These are phyloP conservation scores for Pyronema omphalodes DNA, from an alignment of 495 filamentous ascomycete species.

Conservation along the genomic window DNA sequence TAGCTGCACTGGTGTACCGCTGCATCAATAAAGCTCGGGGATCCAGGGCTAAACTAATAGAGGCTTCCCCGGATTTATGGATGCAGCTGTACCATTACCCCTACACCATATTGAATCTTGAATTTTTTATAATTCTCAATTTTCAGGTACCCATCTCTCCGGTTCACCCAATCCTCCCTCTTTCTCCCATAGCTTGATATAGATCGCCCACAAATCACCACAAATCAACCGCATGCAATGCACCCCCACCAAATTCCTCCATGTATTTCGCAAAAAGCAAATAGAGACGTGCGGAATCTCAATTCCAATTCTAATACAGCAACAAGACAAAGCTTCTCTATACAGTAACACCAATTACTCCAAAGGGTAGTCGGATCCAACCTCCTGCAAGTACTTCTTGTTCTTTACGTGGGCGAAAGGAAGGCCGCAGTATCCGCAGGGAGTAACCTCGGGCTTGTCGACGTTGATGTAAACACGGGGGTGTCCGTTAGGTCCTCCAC, in stretches of 20 bases:
- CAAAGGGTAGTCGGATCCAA: slow-evolving; percentile 3
- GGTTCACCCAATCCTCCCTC: too few species aligned
- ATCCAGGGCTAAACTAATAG: too few species aligned
- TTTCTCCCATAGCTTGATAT: too few species aligned
- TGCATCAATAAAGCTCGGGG: too few species aligned
- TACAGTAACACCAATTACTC: slow-evolving; percentile 1
- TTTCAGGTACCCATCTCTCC: too few species aligned
- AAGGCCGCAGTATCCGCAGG: slow-evolving; percentile 84
- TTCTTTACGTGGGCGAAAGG: slow-evolving; percentile 41
- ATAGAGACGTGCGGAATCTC: neutral
- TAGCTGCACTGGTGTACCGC: too few species aligned
- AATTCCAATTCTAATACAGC: slow-evolving; percentile 2
- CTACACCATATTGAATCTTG: too few species aligned
- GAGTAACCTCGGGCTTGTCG: slow-evolving; percentile 83
- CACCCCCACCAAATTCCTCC: slow-evolving; percentile 4
- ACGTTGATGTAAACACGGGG: slow-evolving; percentile 92
- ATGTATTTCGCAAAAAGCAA: neutral
- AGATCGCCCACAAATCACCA: too few species aligned
- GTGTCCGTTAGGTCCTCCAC: slow-evolving; percentile 80
- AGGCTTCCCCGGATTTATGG: too few species aligned
- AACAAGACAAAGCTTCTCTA: neutral
- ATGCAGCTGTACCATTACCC: too few species aligned
- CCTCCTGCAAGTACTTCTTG: neutral
- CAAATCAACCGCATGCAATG: neutral
- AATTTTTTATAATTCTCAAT: too few species aligned